These are phyloP conservation scores for Ilyonectria sp. DNA, from an alignment of 2,329 filamentous ascomycete genomes.

Conservation along the genomic window DNA sequence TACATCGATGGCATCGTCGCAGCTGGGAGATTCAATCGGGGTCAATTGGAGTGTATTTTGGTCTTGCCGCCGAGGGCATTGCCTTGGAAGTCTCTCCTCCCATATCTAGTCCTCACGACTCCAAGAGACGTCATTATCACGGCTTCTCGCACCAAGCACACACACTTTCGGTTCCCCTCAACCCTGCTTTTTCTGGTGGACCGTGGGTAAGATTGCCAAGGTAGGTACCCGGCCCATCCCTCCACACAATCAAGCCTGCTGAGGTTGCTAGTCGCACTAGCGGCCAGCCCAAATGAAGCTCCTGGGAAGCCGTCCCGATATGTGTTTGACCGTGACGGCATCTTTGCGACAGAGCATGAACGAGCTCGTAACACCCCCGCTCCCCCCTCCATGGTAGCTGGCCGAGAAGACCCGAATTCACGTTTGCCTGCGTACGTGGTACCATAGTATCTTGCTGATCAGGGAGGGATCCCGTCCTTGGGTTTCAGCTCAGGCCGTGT, in stretches of 20 bases:
- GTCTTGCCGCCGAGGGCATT: not conserved
- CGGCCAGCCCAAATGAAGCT: slow-evolving; percentile 34
- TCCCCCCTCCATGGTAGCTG: slow-evolving; percentile 34
- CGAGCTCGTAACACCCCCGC: slow-evolving; percentile 37
- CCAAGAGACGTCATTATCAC: slow-evolving; percentile 26
- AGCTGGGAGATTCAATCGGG: slow-evolving; percentile 37
- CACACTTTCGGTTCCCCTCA: slow-evolving; percentile 29
- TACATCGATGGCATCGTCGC: slow-evolving; percentile 29
- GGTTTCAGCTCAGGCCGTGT: slow-evolving; percentile 30
- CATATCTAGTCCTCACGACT: slow-evolving; percentile 48
- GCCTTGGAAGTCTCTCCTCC: slow-evolving; percentile 12
- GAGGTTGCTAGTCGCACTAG: slow-evolving; percentile 43
- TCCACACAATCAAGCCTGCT: slow-evolving; percentile 43
- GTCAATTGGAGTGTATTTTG: slow-evolving; percentile 37
- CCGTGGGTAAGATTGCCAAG: slow-evolving; percentile 41
- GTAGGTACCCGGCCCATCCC: slow-evolving; percentile 44
- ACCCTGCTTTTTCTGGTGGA: slow-evolving; percentile 41
- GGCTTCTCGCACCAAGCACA: slow-evolving; percentile 39
- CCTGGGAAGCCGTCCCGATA: slow-evolving; percentile 34
- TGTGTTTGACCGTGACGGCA: slow-evolving; percentile 45
- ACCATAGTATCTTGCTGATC: slow-evolving; percentile 6
- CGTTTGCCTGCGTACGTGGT: slow-evolving; percentile 25
- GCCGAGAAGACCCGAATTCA: slow-evolving; percentile 49
- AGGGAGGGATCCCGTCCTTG: slow-evolving; percentile 18
- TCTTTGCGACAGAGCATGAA: slow-evolving; percentile 18